Evolutionary conservation across 495 filamentous ascomycete species (phyloP).

Genomic region (Penicillium cosmopolitanum): DNA sequence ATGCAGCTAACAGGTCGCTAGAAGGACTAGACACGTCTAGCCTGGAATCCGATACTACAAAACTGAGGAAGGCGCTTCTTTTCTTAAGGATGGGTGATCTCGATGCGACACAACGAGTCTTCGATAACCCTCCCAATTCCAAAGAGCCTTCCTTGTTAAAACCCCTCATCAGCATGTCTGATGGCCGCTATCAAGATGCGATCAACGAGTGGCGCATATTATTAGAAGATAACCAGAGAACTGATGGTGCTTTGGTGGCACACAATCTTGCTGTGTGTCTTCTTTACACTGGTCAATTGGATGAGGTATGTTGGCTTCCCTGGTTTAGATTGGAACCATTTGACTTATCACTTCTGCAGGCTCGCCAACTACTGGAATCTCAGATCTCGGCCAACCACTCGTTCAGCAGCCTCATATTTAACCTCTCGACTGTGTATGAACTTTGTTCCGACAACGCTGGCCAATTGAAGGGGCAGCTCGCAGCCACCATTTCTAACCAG

Average conservation of each 20-base stretch:
- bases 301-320: constrained; percentile 59
- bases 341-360: constrained; percentile 35
- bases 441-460: constrained; percentile 79
- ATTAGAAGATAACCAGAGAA: constrained; percentile 35
- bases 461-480: constrained; percentile 67
- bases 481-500: constrained; percentile 66
- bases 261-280: constrained; percentile 84
- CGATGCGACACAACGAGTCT: constrained; percentile 60
- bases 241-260: constrained; percentile 55
- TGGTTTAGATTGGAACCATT: not conserved
- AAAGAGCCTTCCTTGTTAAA: constrained; percentile 47
- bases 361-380: constrained; percentile 62
- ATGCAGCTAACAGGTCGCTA: constrained; percentile 73
- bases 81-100: constrained; percentile 78
- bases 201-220: constrained; percentile 64
- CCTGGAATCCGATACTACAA: constrained; percentile 38
- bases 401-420: constrained; percentile 82
- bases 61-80: constrained; percentile 63
- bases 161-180: constrained; percentile 76
- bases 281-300: constrained; percentile 75
- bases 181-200: constrained; percentile 70
- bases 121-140: constrained; percentile 24
- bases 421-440: constrained; percentile 89
- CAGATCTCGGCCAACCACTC: constrained; percentile 62
- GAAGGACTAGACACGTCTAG: constrained; percentile 41